These are phyloP conservation scores for Pestalotiopsis sp. DNA, from an alignment of 2,329 filamentous ascomycete genomes.

Conservation along the genomic window DNA sequence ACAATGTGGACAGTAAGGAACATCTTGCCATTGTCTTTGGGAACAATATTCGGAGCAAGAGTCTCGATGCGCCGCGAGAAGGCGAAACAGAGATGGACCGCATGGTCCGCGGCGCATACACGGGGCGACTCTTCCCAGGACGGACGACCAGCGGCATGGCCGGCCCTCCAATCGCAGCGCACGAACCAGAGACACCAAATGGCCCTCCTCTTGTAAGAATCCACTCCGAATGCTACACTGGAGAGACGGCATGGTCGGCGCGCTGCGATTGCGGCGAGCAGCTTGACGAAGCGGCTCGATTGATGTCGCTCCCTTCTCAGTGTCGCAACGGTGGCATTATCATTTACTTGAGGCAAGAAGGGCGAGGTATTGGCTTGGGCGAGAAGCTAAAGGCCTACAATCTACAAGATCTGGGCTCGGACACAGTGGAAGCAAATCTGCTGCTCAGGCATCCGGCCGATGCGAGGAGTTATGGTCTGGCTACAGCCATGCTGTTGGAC, in stretches of 20 bases:
- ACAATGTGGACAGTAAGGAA: slow-evolving; percentile 92
- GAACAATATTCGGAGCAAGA: slow-evolving; percentile 74
- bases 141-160: slow-evolving; percentile 73
- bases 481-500: slow-evolving; percentile 91
- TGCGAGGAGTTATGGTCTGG: slow-evolving; percentile 92
- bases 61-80: slow-evolving; percentile 70
- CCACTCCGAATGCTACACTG: slow-evolving; percentile 97
- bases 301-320: slow-evolving; percentile 78
- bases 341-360: slow-evolving; percentile 94
- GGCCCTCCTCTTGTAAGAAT: slow-evolving; percentile 82
- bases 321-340: slow-evolving; percentile 79
- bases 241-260: slow-evolving; percentile 97
- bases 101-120: slow-evolving; percentile 94
- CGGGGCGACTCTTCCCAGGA: slow-evolving; percentile 83
- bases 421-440: slow-evolving; percentile 95
- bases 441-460: slow-evolving; percentile 91
- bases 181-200: slow-evolving; percentile 16
- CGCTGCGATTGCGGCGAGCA: slow-evolving; percentile 98
- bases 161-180: slow-evolving; percentile 28
- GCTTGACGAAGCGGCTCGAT: slow-evolving; percentile 88
- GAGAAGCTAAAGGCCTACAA: slow-evolving; percentile 99
- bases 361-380: slow-evolving; percentile 89
- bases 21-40: slow-evolving; percentile 98
- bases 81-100: slow-evolving; percentile 87
- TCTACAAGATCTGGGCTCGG: slow-evolving; percentile 92